Evolutionary conservation across 768 basidiomycete genomes (phyloP).

Genomic region (Lactarius indigo): DNA sequence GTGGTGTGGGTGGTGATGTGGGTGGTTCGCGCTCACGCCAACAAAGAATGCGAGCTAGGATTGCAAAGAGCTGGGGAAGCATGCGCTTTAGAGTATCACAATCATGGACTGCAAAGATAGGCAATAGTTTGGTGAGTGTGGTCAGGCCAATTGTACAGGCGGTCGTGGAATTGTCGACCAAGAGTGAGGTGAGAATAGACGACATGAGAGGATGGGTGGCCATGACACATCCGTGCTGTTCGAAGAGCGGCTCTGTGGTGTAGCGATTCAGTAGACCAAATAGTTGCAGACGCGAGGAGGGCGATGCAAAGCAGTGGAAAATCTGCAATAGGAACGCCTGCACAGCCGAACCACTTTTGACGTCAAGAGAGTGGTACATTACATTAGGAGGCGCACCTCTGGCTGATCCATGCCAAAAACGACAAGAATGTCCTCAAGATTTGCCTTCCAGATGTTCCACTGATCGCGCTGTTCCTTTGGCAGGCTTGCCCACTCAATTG

Average conservation of each 20-base stretch:
- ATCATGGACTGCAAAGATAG: slow-evolving; percentile 65
- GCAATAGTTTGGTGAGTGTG: slow-evolving; percentile 67
- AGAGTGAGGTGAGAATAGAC: slow-evolving; percentile 61
- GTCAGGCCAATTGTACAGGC: slow-evolving; percentile 61
- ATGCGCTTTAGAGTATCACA: slow-evolving; percentile 50
- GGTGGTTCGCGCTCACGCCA: slow-evolving; percentile 58
- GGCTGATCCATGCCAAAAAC: slow-evolving; percentile 60
- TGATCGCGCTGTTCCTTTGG: slow-evolving; percentile 58
- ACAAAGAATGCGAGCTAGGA: slow-evolving; percentile 68
- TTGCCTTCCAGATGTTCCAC: slow-evolving; percentile 67
- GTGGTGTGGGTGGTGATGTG: slow-evolving; percentile 14
- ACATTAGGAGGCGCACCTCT: slow-evolving; percentile 46
- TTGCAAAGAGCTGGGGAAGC: slow-evolving; percentile 61
- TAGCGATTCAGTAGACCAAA: slow-evolving; percentile 62
- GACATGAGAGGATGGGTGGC: slow-evolving; percentile 61
- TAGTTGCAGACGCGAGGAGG: slow-evolving; percentile 66
- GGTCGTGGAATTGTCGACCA: slow-evolving; percentile 74
- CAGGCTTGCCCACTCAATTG: slow-evolving; percentile 69
- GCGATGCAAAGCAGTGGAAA: slow-evolving; percentile 54
- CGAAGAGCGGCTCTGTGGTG: slow-evolving; percentile 52
- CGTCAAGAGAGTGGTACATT: neutral
- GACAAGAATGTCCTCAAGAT: slow-evolving; percentile 72
- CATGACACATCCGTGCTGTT: slow-evolving; percentile 45
- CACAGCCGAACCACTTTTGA: slow-evolving; percentile 3
- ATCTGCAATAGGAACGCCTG: slow-evolving; percentile 73